Evolutionary conservation across 2,329 filamentous ascomycete genomes (phyloP).

Genomic region (Botryotinia calthae): DNA sequence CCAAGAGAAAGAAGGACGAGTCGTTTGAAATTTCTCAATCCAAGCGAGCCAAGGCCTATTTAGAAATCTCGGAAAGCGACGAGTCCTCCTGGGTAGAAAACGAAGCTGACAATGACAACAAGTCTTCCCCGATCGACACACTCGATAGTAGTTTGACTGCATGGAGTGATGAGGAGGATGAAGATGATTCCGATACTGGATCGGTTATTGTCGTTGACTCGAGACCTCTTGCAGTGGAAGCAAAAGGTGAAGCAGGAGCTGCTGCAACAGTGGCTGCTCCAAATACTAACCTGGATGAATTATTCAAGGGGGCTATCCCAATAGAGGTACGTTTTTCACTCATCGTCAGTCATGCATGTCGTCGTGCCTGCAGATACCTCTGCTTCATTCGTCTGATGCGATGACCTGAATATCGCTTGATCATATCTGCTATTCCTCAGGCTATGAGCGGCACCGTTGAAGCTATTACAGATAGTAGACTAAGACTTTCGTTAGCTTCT

Average conservation of each 20-base stretch:
- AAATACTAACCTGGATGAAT: neutral
- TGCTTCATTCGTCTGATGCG: neutral
- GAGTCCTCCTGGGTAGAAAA: neutral
- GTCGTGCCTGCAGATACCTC: neutral
- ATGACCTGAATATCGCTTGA: neutral
- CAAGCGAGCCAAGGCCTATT: conserved; percentile 13
- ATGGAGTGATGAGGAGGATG: neutral
- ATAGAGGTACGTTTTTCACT: neutral
- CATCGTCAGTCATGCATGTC: no score
- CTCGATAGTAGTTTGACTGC: neutral
- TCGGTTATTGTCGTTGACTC: conserved; percentile 8
- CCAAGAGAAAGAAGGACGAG: neutral
- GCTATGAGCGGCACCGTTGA: neutral
- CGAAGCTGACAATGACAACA: neutral
- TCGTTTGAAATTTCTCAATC: conserved; percentile 2
- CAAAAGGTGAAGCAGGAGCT: neutral
- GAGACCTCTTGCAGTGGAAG: neutral
- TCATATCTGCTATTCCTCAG: neutral
- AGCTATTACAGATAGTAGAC: no score
- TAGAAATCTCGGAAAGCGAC: conserved; percentile 2
- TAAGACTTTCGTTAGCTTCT: neutral
- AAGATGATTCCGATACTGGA: neutral
- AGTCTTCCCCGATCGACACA: neutral
- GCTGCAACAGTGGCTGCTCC: neutral
- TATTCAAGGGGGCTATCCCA: neutral